Base-by-base conservation (phyloP, 2,329 filamentous ascomycete genomes). In the Pyrenochaeta sp. region DNA sequence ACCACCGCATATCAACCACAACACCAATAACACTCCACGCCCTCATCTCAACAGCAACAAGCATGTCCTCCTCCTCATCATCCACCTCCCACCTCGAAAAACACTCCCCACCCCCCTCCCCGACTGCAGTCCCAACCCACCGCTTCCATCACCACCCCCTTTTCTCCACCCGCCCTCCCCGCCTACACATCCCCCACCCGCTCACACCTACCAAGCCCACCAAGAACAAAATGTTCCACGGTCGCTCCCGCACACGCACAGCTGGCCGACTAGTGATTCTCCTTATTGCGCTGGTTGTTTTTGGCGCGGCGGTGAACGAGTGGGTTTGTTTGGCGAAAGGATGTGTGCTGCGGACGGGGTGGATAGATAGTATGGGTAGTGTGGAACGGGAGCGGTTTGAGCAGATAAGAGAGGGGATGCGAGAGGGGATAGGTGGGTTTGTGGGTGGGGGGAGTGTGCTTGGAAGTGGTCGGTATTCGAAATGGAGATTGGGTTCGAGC, bases 401-500 rank as follows among this genome's bases (percentile, higher is more conserved):
- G 19, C 19, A 19, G 19, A 19, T 19, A 19, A 19, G 28, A 34
- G 58, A 19, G 49, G 56, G 10, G 49, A 22, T 28, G 52, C 2
- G 45, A 47, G 32, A 39, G 39, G 19, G 9, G 47, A 32, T 50
- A 19, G 24, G 36, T 5, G 52, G 36, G 28, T 46, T 24, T 34
- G 56, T 46, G 34, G 44, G 49, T 44, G 53, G 45, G 22, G 59
- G 55, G n/a, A 44, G 22, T 4, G 46, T 45, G 36, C 3, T 32
- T 15, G 56, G 24, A 13, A 5, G 40, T 32, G 37, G 48, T 19
- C 19, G 19, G 19, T 19, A 19, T 19, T 19, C 19, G 19, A 19
- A 19, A 1, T 19, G 19, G 19, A 19, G 19, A 19, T 19, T 19
- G 19, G 19, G 19, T 19, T 19, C 19, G 27, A 19, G 32, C n/a